These are phyloP conservation scores for Clonostachys sp. DNA, from an alignment of 2,329 filamentous ascomycete species.

Conservation along the genomic window DNA sequence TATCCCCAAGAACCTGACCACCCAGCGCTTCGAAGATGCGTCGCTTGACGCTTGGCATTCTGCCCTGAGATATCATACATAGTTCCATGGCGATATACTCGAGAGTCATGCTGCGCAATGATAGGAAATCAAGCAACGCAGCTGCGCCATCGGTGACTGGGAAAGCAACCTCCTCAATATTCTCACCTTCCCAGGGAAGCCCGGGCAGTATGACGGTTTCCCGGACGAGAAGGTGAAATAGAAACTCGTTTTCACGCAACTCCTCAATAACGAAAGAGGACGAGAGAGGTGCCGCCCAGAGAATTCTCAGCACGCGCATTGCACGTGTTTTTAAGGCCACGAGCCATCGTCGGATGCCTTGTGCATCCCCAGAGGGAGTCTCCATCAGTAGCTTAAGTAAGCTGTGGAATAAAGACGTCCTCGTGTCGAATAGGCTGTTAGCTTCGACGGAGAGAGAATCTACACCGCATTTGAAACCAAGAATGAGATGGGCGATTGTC, in stretches of 20 bases:
- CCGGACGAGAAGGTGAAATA: slow-evolving; percentile 71
- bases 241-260: slow-evolving; percentile 72
- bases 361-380: slow-evolving; percentile 60
- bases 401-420: slow-evolving; percentile 77
- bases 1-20: slow-evolving; percentile 65
- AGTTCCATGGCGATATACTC: slow-evolving; percentile 86
- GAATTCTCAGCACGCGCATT: slow-evolving; percentile 69
- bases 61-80: slow-evolving; percentile 67
- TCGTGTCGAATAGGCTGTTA: slow-evolving; percentile 65
- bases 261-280: slow-evolving; percentile 71
- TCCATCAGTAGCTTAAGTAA: slow-evolving; percentile 68
- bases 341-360: slow-evolving; percentile 62
- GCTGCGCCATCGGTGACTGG: slow-evolving; percentile 62
- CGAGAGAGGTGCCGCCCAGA: slow-evolving; percentile 83
- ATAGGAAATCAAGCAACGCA: slow-evolving; percentile 73
- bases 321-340: slow-evolving; percentile 64
- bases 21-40: slow-evolving; percentile 70
- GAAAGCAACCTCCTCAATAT: slow-evolving; percentile 59
- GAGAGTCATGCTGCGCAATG: slow-evolving; percentile 70
- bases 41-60: slow-evolving; percentile 65
- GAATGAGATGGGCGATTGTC: slow-evolving; percentile 82
- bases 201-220: slow-evolving; percentile 67
- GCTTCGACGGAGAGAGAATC: slow-evolving; percentile 64
- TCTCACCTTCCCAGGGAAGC: slow-evolving; percentile 69
- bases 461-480: slow-evolving; percentile 79